phyloP scores from a whole-genome alignment of 1,139 yeast species.

The Eremothecium gossypii region DNA sequence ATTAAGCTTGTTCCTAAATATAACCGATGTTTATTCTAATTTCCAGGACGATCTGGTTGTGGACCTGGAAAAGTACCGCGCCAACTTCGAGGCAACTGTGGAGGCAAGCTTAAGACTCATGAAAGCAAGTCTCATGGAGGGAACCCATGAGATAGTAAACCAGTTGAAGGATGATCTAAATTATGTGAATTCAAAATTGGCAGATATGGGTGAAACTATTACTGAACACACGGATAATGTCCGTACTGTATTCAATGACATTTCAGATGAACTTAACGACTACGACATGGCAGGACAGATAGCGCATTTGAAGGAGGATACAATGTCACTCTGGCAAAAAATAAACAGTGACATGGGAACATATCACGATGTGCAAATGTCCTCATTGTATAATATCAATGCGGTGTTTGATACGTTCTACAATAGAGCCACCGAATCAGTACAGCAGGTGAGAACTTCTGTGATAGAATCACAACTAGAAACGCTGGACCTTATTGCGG shows the following conservation, averaged over 20 bases:
- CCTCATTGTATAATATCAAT: constrained; percentile 8
- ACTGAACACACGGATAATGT: not conserved
- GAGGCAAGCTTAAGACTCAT: constrained; percentile 8
- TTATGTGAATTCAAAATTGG: constrained; percentile 4
- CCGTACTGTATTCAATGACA: constrained; percentile 6
- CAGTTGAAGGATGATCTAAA: constrained; percentile 14
- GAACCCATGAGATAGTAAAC: constrained; percentile 8
- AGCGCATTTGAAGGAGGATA: constrained; percentile 8
- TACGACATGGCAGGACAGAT: constrained; percentile 10
- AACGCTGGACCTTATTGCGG: constrained; percentile 5
- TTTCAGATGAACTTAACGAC: constrained; percentile 8
- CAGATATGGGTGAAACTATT: not conserved
- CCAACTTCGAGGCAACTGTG: constrained; percentile 3
- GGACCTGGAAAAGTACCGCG: constrained; percentile 10
- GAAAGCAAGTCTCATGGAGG: constrained; percentile 6
- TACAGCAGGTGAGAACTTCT: not conserved
- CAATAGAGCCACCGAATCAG: not conserved
- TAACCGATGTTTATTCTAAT: constrained; percentile 32
- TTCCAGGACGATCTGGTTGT: constrained; percentile 19
- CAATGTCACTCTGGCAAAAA: constrained; percentile 9
- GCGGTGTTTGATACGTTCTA: constrained; percentile 1
- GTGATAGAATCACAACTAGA: constrained; percentile 6
- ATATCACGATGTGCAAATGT: constrained; percentile 6
- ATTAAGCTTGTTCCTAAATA: constrained; percentile 37
- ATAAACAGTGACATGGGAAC: constrained; percentile 6